Percentiles rank a stretch among this genome's conserved stretches.
These are phyloP conservation scores for Amanita pallidorosea DNA, from an alignment of 768 basidiomycete genomes.

Conservation along the genomic window DNA sequence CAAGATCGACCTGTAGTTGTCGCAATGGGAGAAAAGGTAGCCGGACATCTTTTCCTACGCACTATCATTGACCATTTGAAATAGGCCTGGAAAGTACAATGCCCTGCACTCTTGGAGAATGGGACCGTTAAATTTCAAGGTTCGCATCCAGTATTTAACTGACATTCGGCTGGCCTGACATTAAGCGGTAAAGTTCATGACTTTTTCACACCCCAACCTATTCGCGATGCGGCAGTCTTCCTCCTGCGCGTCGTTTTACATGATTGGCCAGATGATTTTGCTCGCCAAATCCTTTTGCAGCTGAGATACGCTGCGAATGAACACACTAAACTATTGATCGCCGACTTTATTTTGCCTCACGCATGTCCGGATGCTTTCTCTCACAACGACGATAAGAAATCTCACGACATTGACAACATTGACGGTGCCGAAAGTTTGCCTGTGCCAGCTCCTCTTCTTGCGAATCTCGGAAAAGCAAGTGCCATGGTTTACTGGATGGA, in stretches of 20 bases:
- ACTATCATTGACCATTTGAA: constrained; percentile 9
- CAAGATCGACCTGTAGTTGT: constrained; percentile 51
- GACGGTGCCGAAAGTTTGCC: constrained; percentile 44
- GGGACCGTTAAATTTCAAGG: constrained; percentile 47
- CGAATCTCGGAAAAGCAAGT: constrained; percentile 67
- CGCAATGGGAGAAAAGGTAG: constrained; percentile 39
- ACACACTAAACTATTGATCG: constrained; percentile 54
- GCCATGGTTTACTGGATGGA: constrained; percentile 66
- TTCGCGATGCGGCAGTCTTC: constrained; percentile 47
- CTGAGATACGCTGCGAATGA: constrained; percentile 37
- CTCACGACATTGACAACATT: constrained; percentile 10
- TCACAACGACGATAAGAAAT: neutral
- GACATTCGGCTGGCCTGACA: neutral
- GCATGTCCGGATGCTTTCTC: constrained; percentile 49
- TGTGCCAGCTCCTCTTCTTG: constrained; percentile 50
- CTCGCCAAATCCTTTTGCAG: constrained; percentile 31
- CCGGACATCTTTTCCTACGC: neutral
- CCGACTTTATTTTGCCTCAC: constrained; percentile 60
- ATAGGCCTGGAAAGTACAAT: constrained; percentile 48
- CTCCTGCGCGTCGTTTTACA: constrained; percentile 64
- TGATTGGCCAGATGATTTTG: constrained; percentile 65
- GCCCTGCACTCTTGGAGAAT: constrained; percentile 44
- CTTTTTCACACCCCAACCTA: constrained; percentile 61
- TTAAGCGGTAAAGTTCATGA: constrained; percentile 41
- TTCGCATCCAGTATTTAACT: constrained; percentile 10